phyloP scores from a whole-genome alignment of 2,329 filamentous ascomycete species.

The Fusarium brevicatenulatum region DNA sequence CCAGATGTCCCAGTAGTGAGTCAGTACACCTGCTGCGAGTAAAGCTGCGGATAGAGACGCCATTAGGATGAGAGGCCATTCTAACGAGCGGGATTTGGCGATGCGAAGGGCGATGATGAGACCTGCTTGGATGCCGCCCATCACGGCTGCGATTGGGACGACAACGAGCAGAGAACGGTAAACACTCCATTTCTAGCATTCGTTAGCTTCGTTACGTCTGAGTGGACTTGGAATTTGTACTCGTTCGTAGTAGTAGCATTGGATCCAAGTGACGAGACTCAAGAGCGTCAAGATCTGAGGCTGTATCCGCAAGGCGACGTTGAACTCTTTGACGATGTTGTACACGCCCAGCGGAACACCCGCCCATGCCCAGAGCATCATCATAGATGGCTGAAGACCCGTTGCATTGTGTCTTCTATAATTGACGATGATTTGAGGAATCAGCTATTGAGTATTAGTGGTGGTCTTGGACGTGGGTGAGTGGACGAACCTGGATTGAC shows the following conservation, averaged over 20 bases:
- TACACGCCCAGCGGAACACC: slow-evolving; percentile 71
- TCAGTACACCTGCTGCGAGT: slow-evolving; percentile 71
- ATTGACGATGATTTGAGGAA: slow-evolving; percentile 77
- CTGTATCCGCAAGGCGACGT: slow-evolving; percentile 55
- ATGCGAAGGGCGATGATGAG: slow-evolving; percentile 67
- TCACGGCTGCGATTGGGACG: slow-evolving; percentile 60
- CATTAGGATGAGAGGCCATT: slow-evolving; percentile 75
- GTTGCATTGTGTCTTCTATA: slow-evolving; percentile 72
- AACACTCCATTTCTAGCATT: slow-evolving; percentile 61
- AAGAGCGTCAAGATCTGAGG: slow-evolving; percentile 56
- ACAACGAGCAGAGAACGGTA: slow-evolving; percentile 60
- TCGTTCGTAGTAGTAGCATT: slow-evolving; percentile 56
- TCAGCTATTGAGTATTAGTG: slow-evolving; percentile 56
- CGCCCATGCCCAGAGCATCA: slow-evolving; percentile 76
- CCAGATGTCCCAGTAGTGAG: slow-evolving; percentile 78
- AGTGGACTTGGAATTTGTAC: slow-evolving; percentile 16
- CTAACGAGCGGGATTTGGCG: slow-evolving; percentile 54
- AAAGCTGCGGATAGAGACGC: slow-evolving; percentile 71
- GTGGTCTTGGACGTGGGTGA: too few species aligned
- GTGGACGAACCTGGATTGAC: slow-evolving; percentile 67
- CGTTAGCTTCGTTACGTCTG: background rate
- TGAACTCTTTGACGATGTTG: slow-evolving; percentile 56
- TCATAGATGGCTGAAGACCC: slow-evolving; percentile 75
- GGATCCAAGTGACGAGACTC: slow-evolving; percentile 56
- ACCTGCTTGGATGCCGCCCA: slow-evolving; percentile 68